Conservation (phyloP, 2,329 filamentous ascomycete species). For the Aspergillus ibericus region DNA sequence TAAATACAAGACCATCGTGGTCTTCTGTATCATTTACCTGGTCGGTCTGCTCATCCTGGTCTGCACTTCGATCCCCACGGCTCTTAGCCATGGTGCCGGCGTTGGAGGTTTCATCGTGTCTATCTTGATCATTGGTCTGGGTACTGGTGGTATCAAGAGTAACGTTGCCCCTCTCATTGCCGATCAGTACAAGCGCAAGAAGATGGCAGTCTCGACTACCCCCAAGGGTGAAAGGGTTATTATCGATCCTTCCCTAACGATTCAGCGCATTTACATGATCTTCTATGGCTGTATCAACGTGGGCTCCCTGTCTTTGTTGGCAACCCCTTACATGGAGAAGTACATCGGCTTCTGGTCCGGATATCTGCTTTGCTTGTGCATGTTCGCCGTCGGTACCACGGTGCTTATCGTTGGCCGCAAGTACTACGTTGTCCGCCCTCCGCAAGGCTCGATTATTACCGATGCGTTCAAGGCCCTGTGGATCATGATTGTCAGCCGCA, state of each 20-base stretch:
- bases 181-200: slow-evolving; percentile 64
- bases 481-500: slow-evolving; percentile 53
- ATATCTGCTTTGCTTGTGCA: slow-evolving; percentile 61
- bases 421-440: slow-evolving; percentile 49
- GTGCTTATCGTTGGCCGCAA: slow-evolving; percentile 52
- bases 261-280: slow-evolving; percentile 70
- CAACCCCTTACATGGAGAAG: slow-evolving; percentile 67
- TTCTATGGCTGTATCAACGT: slow-evolving; percentile 75
- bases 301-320: slow-evolving; percentile 67
- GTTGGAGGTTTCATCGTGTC: slow-evolving; percentile 58
- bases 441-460: slow-evolving; percentile 65
- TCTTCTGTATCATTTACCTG: slow-evolving; percentile 61
- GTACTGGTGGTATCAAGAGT: slow-evolving; percentile 69
- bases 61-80: slow-evolving; percentile 54
- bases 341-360: slow-evolving; percentile 67
- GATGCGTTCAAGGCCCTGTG: slow-evolving; percentile 64
- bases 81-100: slow-evolving; percentile 52
- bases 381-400: slow-evolving; percentile 63
- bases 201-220: slow-evolving; percentile 48
- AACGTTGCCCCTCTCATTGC: slow-evolving; percentile 63
- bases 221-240: slow-evolving; percentile 58
- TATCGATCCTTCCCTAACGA: slow-evolving; percentile 65
- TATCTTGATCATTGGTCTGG: slow-evolving; percentile 64
- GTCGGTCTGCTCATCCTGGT: slow-evolving; percentile 57
- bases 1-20: slow-evolving; percentile 60